A percentile compares a stretch with the other conserved stretches of the same genome.
These are phyloP conservation scores for Tetrahymena malaccensis DNA, from an alignment of 73 alveolate genomes.

Conservation along the genomic window DNA sequence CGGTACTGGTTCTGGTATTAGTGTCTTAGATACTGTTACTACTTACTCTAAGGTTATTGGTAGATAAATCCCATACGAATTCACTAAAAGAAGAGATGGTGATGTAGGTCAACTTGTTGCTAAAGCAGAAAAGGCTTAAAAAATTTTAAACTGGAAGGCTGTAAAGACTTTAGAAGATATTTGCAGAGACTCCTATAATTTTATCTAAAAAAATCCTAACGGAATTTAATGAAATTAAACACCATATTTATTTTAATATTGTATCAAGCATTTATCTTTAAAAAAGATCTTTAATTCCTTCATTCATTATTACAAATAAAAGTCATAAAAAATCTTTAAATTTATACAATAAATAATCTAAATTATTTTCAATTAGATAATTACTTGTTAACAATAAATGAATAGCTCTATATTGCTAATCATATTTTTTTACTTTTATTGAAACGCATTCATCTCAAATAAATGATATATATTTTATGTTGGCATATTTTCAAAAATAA, in stretches of 20 bases:
- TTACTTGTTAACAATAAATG: too few relatives aligned
- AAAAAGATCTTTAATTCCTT: neutral
- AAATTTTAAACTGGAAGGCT: slow-evolving; percentile 86
- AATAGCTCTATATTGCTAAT: too few relatives aligned
- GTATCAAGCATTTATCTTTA: neutral
- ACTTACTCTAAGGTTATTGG: slow-evolving; percentile 83
- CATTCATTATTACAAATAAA: neutral
- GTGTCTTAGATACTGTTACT: slow-evolving; percentile 78
- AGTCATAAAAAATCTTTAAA: neutral
- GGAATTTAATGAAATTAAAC: neutral
- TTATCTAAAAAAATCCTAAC: slow-evolving; percentile 34
- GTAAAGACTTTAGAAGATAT: slow-evolving; percentile 71
- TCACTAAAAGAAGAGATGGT: slow-evolving; percentile 89
- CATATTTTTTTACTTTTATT: too few relatives aligned
- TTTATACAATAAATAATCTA: too few relatives aligned
- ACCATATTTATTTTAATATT: too few relatives aligned
- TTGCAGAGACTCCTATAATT: slow-evolving; percentile 86
- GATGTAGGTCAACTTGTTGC: slow-evolving; percentile 80
- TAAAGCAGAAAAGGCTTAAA: slow-evolving; percentile 73
- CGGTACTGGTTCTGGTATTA: slow-evolving; percentile 94
- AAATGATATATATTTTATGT: too few relatives aligned
- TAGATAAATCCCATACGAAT: slow-evolving; percentile 52
- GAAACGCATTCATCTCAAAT: too few relatives aligned
- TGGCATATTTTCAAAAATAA: too few relatives aligned
- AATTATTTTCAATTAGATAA: too few relatives aligned